Conservation (phyloP, 441 rosid species). For the Theobroma grandiflorum region DNA sequence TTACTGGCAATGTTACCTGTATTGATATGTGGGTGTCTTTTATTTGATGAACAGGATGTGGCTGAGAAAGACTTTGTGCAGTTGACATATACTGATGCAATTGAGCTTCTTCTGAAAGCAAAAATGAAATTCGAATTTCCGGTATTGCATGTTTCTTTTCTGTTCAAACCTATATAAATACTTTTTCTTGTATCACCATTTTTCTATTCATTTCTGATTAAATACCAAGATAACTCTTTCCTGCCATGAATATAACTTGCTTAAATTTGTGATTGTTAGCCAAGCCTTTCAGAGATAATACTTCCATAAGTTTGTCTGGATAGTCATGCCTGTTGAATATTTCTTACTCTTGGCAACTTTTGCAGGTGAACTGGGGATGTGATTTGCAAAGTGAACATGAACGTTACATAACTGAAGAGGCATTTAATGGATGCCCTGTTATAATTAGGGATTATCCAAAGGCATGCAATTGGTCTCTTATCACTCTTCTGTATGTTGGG, state of each 20-base stretch:
- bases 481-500: constrained; percentile 18
- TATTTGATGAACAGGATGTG: constrained; percentile 66
- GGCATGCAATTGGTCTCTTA: constrained; percentile 39
- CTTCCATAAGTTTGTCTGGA: not conserved
- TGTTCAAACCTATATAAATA: not conserved
- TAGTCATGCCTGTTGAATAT: not conserved
- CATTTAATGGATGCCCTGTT: constrained; percentile 84
- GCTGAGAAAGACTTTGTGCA: constrained; percentile 91
- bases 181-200: not conserved
- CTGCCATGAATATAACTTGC: not conserved
- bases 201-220: not conserved
- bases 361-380: constrained; percentile 93
- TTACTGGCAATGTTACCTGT: not conserved
- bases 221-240: not conserved
- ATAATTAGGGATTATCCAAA: constrained; percentile 95
- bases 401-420: constrained; percentile 92
- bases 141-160: constrained; percentile 48
- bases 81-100: constrained; percentile 85
- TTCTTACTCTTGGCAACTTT: not conserved
- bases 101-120: constrained; percentile 84
- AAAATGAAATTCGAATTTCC: constrained; percentile 87
- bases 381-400: constrained; percentile 99
- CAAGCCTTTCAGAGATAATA: not conserved
- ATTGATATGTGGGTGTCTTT: constrained; percentile 29
- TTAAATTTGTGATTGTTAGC: not conserved